Percentiles rank a stretch among this genome's conserved stretches.
These are phyloP conservation scores for Ichthyophonus hoferi DNA, from an alignment of 208 protist species.

Conservation along the genomic window DNA sequence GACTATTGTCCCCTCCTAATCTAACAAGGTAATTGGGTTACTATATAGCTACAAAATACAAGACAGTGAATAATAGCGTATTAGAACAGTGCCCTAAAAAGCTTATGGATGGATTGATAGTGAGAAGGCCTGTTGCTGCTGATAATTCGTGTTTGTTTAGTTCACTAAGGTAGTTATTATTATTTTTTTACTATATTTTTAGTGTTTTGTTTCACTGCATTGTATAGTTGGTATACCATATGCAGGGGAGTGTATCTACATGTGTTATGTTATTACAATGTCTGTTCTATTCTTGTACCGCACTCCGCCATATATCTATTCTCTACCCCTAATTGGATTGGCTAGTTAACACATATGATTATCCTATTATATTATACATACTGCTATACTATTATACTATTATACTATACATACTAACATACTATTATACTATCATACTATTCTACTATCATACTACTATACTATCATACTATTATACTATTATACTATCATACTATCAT, in stretches of 20 bases:
- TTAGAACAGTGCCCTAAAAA: not conserved
- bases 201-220: not conserved
- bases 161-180: constrained; percentile 11
- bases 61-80: not conserved
- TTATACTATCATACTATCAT: not conserved
- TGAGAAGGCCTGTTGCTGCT: not conserved
- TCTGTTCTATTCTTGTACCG: not conserved
- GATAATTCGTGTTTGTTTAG: constrained; percentile 31
- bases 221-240: not conserved
- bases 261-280: not conserved
- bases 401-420: not conserved
- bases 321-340: not conserved
- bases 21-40: too few species aligned
- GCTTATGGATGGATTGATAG: not conserved
- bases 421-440: not conserved
- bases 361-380: not conserved
- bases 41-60: not conserved
- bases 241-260: not conserved
- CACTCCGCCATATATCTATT: not conserved
- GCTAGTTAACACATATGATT: too few species aligned
- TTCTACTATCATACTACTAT: not conserved
- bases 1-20: too few species aligned
- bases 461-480: not conserved
- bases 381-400: too few species aligned
- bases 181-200: not conserved